Percentiles rank a stretch among this genome's conserved stretches.
Conservation (phyloP, 108 stramenopile genomes). For the Nitzschia putrida region DNA sequence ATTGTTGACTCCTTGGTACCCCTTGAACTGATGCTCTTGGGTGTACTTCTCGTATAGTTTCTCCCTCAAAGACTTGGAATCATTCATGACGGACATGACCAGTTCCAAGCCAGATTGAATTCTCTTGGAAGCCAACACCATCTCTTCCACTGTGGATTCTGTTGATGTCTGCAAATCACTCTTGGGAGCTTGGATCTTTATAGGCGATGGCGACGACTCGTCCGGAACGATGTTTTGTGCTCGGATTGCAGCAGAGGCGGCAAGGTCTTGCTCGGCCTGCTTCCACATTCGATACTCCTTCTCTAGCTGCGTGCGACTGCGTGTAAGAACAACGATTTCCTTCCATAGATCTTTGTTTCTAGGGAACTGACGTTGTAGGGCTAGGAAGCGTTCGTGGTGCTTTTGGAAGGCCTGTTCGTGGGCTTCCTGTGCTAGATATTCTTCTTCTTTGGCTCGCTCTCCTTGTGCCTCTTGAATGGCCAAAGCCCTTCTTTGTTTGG, state of each 20-base stretch:
- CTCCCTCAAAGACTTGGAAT: conserved; percentile 29
- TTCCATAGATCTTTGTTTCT: conserved; percentile 45
- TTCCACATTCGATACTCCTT: conserved; percentile 51
- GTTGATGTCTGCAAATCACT: conserved; percentile 24
- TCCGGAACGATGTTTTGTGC: neutral
- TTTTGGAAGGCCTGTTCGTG: conserved; percentile 1
- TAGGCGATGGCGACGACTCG: neutral
- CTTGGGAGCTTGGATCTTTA: conserved; percentile 3
- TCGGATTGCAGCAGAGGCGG: neutral
- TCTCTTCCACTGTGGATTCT: conserved; percentile 38
- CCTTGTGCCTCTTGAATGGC: conserved; percentile 16
- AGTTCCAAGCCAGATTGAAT: conserved; percentile 39
- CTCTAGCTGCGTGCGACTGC: conserved; percentile 41
- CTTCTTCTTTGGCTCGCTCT: conserved; percentile 14
- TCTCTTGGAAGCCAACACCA: conserved; percentile 41
- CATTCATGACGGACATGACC: conserved; percentile 20
- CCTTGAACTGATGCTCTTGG: conserved; percentile 48
- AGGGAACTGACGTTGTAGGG: conserved; percentile 28
- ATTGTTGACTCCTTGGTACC: conserved; percentile 44
- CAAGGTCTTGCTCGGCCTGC: conserved; percentile 28
- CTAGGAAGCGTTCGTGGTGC: conserved; percentile 1
- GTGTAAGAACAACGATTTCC: conserved; percentile 54
- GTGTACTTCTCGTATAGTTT: conserved; percentile 50
- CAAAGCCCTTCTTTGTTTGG: neutral
- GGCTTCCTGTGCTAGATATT: conserved; percentile 21